phyloP scores from a whole-genome alignment of 139 green algal species.

The Astrephomene gubernaculifera region DNA sequence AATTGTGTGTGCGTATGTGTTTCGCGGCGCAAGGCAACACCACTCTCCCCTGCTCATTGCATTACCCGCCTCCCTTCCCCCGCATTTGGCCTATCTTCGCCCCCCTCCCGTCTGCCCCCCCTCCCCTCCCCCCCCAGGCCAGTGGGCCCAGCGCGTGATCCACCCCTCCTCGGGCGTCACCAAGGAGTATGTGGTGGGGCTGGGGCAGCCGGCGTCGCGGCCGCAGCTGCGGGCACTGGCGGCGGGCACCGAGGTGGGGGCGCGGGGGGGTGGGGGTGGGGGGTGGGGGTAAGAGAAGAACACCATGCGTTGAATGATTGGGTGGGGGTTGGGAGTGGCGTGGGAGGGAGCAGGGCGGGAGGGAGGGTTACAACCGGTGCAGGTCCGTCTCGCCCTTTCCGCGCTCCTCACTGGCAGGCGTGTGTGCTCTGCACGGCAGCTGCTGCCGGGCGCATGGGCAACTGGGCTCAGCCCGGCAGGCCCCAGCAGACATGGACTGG shows the following conservation, averaged over 20 bases:
- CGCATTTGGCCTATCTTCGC: too few relatives aligned
- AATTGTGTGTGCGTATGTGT: too few relatives aligned
- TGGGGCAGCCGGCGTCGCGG: conserved; percentile 50
- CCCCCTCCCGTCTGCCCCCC: too few relatives aligned
- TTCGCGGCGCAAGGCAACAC: too few relatives aligned
- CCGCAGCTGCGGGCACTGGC: conserved; percentile 56
- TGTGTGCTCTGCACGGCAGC: too few relatives aligned
- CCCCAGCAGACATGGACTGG: too few relatives aligned
- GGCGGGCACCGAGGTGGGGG: conserved; percentile 14
- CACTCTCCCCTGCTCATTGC: too few relatives aligned
- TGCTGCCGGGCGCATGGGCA: too few relatives aligned
- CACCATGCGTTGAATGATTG: not conserved
- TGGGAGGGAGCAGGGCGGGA: not conserved
- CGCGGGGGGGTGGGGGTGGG: not conserved
- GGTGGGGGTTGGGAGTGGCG: not conserved
- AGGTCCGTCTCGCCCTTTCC: not conserved
- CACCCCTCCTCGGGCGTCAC: conserved; percentile 68
- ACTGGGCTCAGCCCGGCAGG: too few relatives aligned
- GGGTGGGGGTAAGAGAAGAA: not conserved
- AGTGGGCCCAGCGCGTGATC: conserved; percentile 79
- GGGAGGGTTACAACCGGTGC: not conserved
- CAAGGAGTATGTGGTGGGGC: conserved; percentile 85
- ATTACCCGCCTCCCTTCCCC: too few relatives aligned
- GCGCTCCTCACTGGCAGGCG: too few relatives aligned
- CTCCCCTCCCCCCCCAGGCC: conserved; percentile 52